These are phyloP conservation scores for Curvularia sp. DNA, from an alignment of 2,329 filamentous ascomycete genomes.

Conservation along the genomic window DNA sequence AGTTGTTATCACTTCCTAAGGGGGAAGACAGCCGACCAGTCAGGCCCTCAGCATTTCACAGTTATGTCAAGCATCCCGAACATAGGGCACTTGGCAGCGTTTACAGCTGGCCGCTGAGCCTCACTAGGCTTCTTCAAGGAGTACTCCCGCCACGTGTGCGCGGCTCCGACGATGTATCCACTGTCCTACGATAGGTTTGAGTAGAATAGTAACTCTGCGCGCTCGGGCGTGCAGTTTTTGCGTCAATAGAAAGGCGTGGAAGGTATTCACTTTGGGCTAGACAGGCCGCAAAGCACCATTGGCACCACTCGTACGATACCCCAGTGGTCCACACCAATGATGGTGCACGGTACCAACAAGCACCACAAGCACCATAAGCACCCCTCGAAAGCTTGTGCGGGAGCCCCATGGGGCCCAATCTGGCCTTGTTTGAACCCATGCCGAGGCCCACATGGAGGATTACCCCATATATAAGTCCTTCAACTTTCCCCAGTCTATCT, in stretches of 20 bases:
- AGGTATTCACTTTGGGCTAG: slow-evolving; percentile 6
- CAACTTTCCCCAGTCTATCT: slow-evolving; percentile 7
- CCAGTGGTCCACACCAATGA: slow-evolving; percentile 20
- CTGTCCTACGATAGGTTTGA: neutral
- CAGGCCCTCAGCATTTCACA: neutral
- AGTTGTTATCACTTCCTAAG: neutral
- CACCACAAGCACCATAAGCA: slow-evolving; percentile 15
- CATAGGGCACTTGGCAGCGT: neutral
- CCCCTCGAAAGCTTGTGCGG: slow-evolving; percentile 26
- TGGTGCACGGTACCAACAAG: slow-evolving; percentile 6
- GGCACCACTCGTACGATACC: slow-evolving; percentile 1
- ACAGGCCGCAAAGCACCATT: slow-evolving; percentile 7
- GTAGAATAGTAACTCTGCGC: neutral
- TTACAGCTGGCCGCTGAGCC: neutral
- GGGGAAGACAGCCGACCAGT: neutral
- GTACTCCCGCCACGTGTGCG: slow-evolving; percentile 3
- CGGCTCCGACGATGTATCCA: neutral
- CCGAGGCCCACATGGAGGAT: slow-evolving; percentile 11
- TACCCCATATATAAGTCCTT: slow-evolving; percentile 20
- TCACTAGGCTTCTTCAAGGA: slow-evolving; percentile 6
- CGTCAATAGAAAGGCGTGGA: slow-evolving; percentile 19
- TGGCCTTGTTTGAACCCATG: slow-evolving; percentile 10
- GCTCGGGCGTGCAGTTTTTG: slow-evolving; percentile 5
- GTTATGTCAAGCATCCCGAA: neutral
- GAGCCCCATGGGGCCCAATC: slow-evolving; percentile 27